Percentiles rank a stretch among this genome's conserved stretches.
Conservation (phyloP, 2,329 filamentous ascomycete genomes). For the Ophiostoma sp. region DNA sequence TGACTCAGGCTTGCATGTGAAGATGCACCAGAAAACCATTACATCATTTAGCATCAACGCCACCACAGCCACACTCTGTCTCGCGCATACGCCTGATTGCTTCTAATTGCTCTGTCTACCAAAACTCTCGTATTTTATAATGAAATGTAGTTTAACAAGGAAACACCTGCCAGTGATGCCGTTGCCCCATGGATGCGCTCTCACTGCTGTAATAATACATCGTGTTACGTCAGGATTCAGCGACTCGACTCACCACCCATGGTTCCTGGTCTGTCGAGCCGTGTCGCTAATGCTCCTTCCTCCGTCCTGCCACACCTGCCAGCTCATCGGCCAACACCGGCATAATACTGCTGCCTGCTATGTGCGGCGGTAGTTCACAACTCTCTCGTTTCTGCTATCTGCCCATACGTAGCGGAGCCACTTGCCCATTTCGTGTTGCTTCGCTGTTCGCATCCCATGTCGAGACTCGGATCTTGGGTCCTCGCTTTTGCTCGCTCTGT, state of each 20-base stretch:
- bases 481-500: too few relatives aligned
- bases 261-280: not conserved
- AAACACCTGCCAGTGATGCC: not conserved
- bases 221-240: not conserved
- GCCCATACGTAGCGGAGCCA: not conserved
- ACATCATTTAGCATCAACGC: not conserved
- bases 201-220: too few relatives aligned
- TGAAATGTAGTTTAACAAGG: too few relatives aligned
- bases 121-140: not conserved
- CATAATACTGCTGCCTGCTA: constrained; percentile 11
- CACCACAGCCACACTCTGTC: constrained; percentile 2
- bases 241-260: not conserved
- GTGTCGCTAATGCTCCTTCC: not conserved
- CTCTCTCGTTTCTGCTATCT: not conserved
- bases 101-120: not conserved
- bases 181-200: not conserved
- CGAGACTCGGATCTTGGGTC: too few relatives aligned
- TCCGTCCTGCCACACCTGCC: not conserved
- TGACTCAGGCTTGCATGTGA: constrained; percentile 6
- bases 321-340: not conserved
- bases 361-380: not conserved
- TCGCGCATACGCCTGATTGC: too few relatives aligned
- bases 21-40: not conserved
- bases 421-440: too few relatives aligned
- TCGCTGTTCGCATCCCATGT: too few relatives aligned